These are phyloP conservation scores for Phyllosticta capitalensis DNA, from an alignment of 2,329 filamentous ascomycete species.

Conservation along the genomic window DNA sequence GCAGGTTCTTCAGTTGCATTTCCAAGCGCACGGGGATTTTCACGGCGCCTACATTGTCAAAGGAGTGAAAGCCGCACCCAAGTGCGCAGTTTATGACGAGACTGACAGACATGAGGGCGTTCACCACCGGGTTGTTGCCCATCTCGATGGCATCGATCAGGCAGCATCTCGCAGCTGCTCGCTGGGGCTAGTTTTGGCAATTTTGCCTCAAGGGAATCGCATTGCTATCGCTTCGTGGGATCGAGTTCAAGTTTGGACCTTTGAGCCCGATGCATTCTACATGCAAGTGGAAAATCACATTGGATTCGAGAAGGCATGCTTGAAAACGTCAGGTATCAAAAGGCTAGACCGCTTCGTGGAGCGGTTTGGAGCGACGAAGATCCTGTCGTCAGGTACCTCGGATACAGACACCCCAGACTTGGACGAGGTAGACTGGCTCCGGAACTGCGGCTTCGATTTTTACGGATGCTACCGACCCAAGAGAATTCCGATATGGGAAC, in stretches of 20 bases:
- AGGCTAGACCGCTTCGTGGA: too few species aligned
- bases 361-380: too few species aligned
- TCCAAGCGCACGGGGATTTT: conserved; percentile 2
- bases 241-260: conserved; percentile 16
- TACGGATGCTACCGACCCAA: conserved; percentile 1
- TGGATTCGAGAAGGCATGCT: background rate
- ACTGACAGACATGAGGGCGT: conserved; percentile 3
- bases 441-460: conserved; percentile 6
- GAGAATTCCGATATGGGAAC: conserved; percentile 14
- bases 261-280: conserved; percentile 17
- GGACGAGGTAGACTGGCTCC: conserved; percentile 1
- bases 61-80: conserved; percentile 12
- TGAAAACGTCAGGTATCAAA: too few species aligned
- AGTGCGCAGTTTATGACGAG: conserved; percentile 12
- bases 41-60: conserved; percentile 17
- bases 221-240: conserved; percentile 19
- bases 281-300: background rate
- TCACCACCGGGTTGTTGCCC: conserved; percentile 15
- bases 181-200: conserved; percentile 16
- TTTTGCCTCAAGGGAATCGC: conserved; percentile 14
- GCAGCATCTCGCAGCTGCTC: conserved; percentile 13
- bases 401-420: background rate
- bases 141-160: conserved; percentile 13
- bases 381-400: background rate
- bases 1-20: conserved; percentile 11